These are phyloP conservation scores for Penicillium pancosmium DNA, from an alignment of 495 filamentous ascomycete genomes.

Conservation along the genomic window DNA sequence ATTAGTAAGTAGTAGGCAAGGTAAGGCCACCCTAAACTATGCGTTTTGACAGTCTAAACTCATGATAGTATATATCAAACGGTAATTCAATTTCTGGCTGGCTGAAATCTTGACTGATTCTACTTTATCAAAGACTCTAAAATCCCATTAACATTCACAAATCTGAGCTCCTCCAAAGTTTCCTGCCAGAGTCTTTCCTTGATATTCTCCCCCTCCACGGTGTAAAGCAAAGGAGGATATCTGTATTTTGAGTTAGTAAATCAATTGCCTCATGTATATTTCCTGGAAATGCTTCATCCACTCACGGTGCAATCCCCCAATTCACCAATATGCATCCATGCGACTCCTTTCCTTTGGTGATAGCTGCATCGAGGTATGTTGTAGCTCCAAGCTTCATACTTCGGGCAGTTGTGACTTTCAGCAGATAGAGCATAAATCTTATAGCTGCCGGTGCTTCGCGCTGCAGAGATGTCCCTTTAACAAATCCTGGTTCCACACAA, in stretches of 20 bases:
- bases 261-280: neutral
- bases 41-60: too few relatives aligned
- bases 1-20: too few relatives aligned
- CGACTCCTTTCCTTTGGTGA: slow-evolving; percentile 45
- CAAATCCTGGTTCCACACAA: slow-evolving; percentile 47
- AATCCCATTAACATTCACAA: slow-evolving; percentile 38
- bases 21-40: too few relatives aligned
- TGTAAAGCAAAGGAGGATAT: slow-evolving; percentile 32
- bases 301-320: slow-evolving; percentile 46
- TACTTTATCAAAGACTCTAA: slow-evolving; percentile 17
- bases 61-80: too few relatives aligned
- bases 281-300: neutral
- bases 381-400: slow-evolving; percentile 46
- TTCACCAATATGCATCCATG: slow-evolving; percentile 47
- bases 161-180: slow-evolving; percentile 44
- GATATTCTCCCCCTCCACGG: slow-evolving; percentile 36
- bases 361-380: slow-evolving; percentile 42
- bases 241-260: slow-evolving; percentile 8
- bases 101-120: too few relatives aligned
- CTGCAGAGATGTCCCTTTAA: slow-evolving; percentile 43
- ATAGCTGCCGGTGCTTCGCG: slow-evolving; percentile 28
- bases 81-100: too few relatives aligned
- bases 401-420: slow-evolving; percentile 30
- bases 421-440: slow-evolving; percentile 15
- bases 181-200: slow-evolving; percentile 46